phyloP scores from a whole-genome alignment of 805 yeast species.

The Sporopachydermia lactativora region DNA sequence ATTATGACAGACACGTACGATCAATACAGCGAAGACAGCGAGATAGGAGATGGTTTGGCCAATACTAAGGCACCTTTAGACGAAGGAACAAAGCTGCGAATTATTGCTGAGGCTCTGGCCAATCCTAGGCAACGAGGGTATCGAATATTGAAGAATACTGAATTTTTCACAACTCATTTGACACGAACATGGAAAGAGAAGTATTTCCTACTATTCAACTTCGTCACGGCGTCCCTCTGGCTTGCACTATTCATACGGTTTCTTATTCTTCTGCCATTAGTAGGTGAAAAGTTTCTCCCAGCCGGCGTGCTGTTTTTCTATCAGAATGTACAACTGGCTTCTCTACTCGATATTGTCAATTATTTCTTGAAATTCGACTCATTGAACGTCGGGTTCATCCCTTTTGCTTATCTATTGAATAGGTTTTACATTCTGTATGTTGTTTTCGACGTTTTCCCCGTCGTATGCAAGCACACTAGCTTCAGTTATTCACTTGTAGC shows the following conservation, averaged over 20 bases:
- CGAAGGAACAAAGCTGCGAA: no score
- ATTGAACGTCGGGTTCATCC: neutral
- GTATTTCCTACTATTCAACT: constrained; percentile 10
- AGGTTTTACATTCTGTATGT: neutral
- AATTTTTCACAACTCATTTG: no score
- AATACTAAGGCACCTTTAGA: no score
- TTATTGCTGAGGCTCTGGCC: no score
- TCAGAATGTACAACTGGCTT: constrained; percentile 4
- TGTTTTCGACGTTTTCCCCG: neutral
- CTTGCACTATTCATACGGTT: constrained; percentile 34
- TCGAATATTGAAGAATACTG: no score
- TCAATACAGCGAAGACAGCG: no score
- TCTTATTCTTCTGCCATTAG: constrained; percentile 41
- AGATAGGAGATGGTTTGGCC: no score
- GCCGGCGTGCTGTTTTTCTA: constrained; percentile 63
- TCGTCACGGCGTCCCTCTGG: constrained; percentile 30
- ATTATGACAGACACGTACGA: no score
- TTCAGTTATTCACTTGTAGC: neutral
- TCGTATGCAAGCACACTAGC: neutral
- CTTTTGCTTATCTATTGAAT: neutral
- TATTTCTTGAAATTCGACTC: neutral
- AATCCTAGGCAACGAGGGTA: no score
- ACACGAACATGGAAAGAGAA: neutral
- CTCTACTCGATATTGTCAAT: neutral
- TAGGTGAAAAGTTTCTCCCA: constrained; percentile 49